Evolutionary conservation across 371 early-diverging fungal species (phyloP).

Genomic region (Circinella umbellata): DNA sequence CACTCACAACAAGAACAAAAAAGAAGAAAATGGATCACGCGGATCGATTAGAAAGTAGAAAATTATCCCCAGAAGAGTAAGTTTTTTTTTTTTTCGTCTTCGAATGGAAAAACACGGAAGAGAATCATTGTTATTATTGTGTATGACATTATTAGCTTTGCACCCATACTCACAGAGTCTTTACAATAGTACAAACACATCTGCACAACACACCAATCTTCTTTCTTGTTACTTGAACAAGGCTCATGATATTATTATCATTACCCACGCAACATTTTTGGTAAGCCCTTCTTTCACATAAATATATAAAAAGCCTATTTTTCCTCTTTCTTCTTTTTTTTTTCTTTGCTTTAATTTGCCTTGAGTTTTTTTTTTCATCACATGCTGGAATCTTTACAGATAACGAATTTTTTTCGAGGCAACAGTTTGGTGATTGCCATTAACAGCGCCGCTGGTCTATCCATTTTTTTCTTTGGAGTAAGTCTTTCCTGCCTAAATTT

Average conservation of each 20-base stretch:
- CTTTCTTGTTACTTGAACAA: too few species aligned
- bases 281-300: background rate
- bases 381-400: background rate
- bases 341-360: background rate
- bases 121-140: background rate
- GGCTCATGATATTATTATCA: too few species aligned
- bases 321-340: conserved; percentile 3
- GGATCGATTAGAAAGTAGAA: background rate
- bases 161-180: too few species aligned
- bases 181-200: background rate
- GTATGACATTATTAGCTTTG: background rate
- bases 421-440: conserved; percentile 35
- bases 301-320: background rate
- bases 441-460: conserved; percentile 47
- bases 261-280: conserved; percentile 2
- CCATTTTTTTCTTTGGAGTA: conserved; percentile 56
- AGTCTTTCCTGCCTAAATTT: conserved; percentile 7
- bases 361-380: background rate
- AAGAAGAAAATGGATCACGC: too few species aligned
- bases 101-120: conserved; percentile 5
- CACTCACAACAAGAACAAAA: too few species aligned
- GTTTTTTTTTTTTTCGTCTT: background rate
- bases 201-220: too few species aligned
- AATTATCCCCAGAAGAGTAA: background rate
- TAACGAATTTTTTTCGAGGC: conserved; percentile 15